phyloP scores from a whole-genome alignment of 2,329 filamentous ascomycete genomes.

The Talaromyces sp. region DNA sequence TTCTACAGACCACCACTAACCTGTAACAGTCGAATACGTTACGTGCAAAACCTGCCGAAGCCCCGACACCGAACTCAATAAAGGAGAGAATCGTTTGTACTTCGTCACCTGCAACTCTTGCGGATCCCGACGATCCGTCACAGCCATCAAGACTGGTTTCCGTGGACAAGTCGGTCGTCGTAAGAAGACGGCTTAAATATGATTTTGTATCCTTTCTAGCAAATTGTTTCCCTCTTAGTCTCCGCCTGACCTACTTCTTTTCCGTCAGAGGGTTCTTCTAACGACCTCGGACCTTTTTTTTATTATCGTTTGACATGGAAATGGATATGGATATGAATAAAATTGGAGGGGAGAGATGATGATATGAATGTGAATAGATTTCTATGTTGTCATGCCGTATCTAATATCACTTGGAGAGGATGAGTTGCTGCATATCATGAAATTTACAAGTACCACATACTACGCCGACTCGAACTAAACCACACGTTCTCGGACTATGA shows the following conservation, averaged over 20 bases:
- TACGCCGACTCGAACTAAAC: neutral
- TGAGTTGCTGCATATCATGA: neutral
- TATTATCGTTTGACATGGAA: slow-evolving; percentile 1
- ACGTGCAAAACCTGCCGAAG: slow-evolving; percentile 98
- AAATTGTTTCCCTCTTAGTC: neutral
- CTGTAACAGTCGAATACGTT: slow-evolving; percentile 75
- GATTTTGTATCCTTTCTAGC: slow-evolving; percentile 9
- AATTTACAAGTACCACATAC: neutral
- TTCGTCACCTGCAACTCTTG: slow-evolving; percentile 97
- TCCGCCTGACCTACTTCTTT: neutral
- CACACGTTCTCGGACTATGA: neutral
- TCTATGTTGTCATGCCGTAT: slow-evolving; percentile 3
- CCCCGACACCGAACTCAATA: slow-evolving; percentile 92
- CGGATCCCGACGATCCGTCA: slow-evolving; percentile 79
- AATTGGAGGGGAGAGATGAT: slow-evolving; percentile 9
- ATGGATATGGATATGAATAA: slow-evolving; percentile 16
- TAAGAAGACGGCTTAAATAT: slow-evolving; percentile 64
- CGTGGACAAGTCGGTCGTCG: slow-evolving; percentile 98
- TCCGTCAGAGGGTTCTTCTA: slow-evolving; percentile 2
- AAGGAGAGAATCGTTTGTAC: slow-evolving; percentile 98
- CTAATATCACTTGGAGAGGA: neutral
- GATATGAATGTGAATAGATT: slow-evolving; percentile 16
- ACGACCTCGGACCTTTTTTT: slow-evolving; percentile 15
- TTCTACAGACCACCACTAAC: neutral
- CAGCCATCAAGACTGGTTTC: slow-evolving; percentile 99